Evolutionary conservation across 345 rosid species (phyloP).

Genomic region (Populus alba): DNA sequence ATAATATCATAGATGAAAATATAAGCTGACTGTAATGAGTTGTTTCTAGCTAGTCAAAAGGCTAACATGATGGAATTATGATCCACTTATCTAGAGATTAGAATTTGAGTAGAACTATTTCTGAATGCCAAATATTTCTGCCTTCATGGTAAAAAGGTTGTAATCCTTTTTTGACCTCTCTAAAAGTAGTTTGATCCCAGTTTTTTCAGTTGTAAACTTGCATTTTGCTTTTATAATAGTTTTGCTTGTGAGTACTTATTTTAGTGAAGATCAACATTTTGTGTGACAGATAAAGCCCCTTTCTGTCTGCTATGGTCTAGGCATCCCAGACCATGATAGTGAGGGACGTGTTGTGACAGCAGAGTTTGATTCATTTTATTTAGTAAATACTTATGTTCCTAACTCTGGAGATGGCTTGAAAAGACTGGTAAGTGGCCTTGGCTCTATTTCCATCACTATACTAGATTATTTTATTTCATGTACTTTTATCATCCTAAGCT

Average conservation of each 20-base stretch:
- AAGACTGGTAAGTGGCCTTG: constrained; percentile 64
- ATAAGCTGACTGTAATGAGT: not conserved
- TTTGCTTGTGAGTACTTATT: not conserved
- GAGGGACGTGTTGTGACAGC: constrained; percentile 90
- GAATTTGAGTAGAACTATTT: not conserved
- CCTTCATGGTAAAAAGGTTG: not conserved
- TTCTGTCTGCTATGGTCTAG: constrained; percentile 74
- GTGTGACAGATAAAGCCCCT: constrained; percentile 76
- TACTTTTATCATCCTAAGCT: not conserved
- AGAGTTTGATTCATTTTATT: constrained; percentile 80
- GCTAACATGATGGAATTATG: not conserved
- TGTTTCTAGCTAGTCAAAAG: not conserved
- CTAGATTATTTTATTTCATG: constrained; percentile 10
- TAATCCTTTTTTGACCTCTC: too few relatives aligned
- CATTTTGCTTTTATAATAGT: not conserved
- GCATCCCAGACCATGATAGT: constrained; percentile 71
- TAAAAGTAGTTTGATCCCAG: not conserved
- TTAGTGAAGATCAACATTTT: constrained; percentile 9
- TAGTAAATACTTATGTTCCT: constrained; percentile 73
- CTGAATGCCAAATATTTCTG: not conserved
- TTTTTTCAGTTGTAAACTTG: not conserved
- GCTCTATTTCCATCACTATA: not conserved
- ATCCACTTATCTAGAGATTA: not conserved
- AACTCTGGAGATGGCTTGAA: constrained; percentile 95
- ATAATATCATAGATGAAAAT: not conserved